phyloP scores from a whole-genome alignment of 2,329 filamentous ascomycete species.

The Calonectria pseudoturangicola region DNA sequence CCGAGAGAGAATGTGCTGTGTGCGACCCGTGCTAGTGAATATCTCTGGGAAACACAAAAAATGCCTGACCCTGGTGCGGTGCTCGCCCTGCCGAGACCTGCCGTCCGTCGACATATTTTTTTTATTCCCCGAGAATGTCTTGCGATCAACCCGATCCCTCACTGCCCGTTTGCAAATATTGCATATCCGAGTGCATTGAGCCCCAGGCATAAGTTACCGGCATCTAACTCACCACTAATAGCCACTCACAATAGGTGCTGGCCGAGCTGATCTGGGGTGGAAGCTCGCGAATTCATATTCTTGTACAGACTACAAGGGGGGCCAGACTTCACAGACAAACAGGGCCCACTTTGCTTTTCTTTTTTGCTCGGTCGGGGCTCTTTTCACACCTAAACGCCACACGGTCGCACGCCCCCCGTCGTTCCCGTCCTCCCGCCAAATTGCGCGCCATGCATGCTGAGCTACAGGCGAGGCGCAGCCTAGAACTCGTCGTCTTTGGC shows the following conservation, averaged over 20 bases:
- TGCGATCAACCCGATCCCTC: background rate
- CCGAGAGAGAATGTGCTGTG: background rate
- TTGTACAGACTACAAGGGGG: background rate
- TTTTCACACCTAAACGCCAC: constrained; percentile 25
- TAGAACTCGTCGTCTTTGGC: constrained; percentile 8
- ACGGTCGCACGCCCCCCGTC: constrained; percentile 28
- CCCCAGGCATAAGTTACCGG: background rate
- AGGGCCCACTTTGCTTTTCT: constrained; percentile 1
- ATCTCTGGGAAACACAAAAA: constrained; percentile 9
- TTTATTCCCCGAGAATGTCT: constrained; percentile 23
- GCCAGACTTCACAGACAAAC: background rate
- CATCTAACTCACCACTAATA: background rate
- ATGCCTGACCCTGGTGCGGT: background rate
- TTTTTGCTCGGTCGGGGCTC: constrained; percentile 3
- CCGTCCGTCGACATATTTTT: constrained; percentile 1
- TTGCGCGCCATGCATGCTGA: constrained; percentile 16
- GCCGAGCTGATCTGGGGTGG: background rate
- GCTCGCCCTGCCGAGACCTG: constrained; percentile 23
- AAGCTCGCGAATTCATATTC: background rate
- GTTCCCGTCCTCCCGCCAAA: constrained; percentile 22
- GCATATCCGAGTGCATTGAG: no score
- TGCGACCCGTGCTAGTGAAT: background rate
- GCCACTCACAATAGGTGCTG: background rate
- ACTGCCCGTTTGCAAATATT: background rate
- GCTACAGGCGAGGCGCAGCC: constrained; percentile 2